phyloP scores from a whole-genome alignment of 495 filamentous ascomycete genomes.

The Echria macrotheca region DNA sequence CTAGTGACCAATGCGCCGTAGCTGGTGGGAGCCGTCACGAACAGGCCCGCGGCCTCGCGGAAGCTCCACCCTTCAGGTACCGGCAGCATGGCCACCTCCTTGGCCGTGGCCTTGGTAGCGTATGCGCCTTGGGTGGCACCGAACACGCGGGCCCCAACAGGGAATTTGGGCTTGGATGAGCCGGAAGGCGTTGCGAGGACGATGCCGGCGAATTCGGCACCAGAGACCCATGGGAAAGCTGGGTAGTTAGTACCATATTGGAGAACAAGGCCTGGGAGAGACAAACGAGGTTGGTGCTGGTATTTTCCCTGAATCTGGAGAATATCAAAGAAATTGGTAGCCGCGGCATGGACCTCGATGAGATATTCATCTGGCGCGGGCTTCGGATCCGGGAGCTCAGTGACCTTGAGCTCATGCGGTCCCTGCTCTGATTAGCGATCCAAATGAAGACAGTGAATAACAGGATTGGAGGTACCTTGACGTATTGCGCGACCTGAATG shows the following conservation, averaged over 20 bases:
- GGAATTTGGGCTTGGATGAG: constrained; percentile 44
- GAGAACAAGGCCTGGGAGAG: not conserved
- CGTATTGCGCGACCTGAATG: constrained; percentile 77
- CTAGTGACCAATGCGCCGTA: constrained; percentile 79
- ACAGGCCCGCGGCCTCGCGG: constrained; percentile 79
- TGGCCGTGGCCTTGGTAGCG: constrained; percentile 64
- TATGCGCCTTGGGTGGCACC: constrained; percentile 84
- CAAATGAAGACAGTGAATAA: not conserved
- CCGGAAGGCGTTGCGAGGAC: constrained; percentile 59
- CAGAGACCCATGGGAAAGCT: constrained; percentile 78
- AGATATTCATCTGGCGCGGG: constrained; percentile 73
- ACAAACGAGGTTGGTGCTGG: constrained; percentile 54
- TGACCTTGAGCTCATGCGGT: constrained; percentile 71
- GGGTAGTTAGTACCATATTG: constrained; percentile 16
- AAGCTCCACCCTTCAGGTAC: constrained; percentile 78
- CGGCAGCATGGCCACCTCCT: constrained; percentile 61
- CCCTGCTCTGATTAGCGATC: constrained; percentile 45
- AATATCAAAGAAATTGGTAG: constrained; percentile 94
- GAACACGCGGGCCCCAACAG: constrained; percentile 77
- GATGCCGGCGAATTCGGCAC: constrained; percentile 79
- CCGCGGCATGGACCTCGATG: constrained; percentile 80
- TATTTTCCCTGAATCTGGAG: constrained; percentile 81
- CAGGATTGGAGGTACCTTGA: constrained; percentile 63
- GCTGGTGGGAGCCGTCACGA: constrained; percentile 85
- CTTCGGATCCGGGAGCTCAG: constrained; percentile 63